Base-by-base conservation (phyloP, 1,139 yeast species). In the Yamadazyma songkhlaensis region DNA sequence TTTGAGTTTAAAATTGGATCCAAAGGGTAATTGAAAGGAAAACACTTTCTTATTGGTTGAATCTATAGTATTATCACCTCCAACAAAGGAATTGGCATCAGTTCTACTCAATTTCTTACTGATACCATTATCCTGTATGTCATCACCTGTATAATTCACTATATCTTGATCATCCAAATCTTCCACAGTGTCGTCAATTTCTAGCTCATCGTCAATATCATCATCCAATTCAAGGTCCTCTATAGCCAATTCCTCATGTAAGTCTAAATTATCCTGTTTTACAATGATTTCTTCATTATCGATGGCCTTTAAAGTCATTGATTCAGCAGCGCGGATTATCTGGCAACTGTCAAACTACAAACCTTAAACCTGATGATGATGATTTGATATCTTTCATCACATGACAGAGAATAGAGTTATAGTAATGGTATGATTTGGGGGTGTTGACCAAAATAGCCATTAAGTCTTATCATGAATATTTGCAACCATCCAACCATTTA, bases 11-110 rank as follows among this genome's bases (percentile, higher is more conserved):
- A 65, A 49, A 9, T 47, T 42, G 21, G 12, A 9, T 35, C 64
- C 70, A 47, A 62, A 63, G 9, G 68, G 73, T 35, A 64, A 60
- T 25, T 66, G 67, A 45, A 68, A 72, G 34, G 72, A 63, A 47
- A 65, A 72, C 41, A 62, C 69, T 46, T 64, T 66, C 41, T 57
- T 34, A 7, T 12, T 15, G 4, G 34, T 35, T 4, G 24, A 24
- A 6, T 13, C 24, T n/a, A 47, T 52, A 7, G 57, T 12, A 4
- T 54, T 38, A 25, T 60, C 64, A 24, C 75, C 75, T 6, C 74
- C 75, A 15, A 68, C 68, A 32, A 68, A 53, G 4, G 72, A 64
- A 36, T 57, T 52, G 32, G 74, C 74, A 43, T 68, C 73, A 9
- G 50, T 46, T 28, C 48, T 46, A 13, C 67, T 53, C 5, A 65